Percentiles rank a stretch among this genome's conserved stretches.
Evolutionary conservation across 768 basidiomycete species (phyloP).

Genomic region (Dictyophora rubrovolvata): DNA sequence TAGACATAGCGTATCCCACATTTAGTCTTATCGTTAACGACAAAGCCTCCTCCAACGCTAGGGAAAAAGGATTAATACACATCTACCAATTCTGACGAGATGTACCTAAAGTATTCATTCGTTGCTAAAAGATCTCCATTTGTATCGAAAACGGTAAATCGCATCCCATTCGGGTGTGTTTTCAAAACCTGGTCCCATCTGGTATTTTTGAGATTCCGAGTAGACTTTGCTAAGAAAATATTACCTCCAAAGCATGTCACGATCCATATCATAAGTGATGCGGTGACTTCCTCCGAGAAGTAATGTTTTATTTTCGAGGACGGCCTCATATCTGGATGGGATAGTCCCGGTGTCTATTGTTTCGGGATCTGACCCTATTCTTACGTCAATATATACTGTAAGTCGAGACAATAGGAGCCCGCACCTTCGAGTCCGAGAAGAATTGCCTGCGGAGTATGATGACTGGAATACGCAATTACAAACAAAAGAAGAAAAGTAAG

Average conservation of each 20-base stretch:
- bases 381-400: neutral
- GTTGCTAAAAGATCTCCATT: slow-evolving; percentile 85
- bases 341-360: slow-evolving; percentile 85
- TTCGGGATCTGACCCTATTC: slow-evolving; percentile 74
- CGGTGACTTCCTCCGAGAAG: slow-evolving; percentile 61
- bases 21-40: slow-evolving; percentile 91
- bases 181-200: slow-evolving; percentile 75
- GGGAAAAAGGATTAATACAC: neutral
- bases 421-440: slow-evolving; percentile 67
- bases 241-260: slow-evolving; percentile 81
- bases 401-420: neutral
- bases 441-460: slow-evolving; percentile 82
- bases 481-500: slow-evolving; percentile 1
- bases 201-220: neutral
- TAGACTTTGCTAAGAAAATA: neutral
- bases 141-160: slow-evolving; percentile 74
- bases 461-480: slow-evolving; percentile 30
- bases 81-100: neutral
- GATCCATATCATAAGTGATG: slow-evolving; percentile 81
- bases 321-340: slow-evolving; percentile 60
- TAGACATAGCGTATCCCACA: slow-evolving; percentile 29
- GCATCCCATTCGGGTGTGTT: slow-evolving; percentile 88
- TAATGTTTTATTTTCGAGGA: slow-evolving; percentile 55
- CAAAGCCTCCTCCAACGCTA: slow-evolving; percentile 88
- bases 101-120: slow-evolving; percentile 81